A percentile compares a stretch with the other conserved stretches of the same genome.
These are phyloP conservation scores for Cinnamomum micranthum DNA, from an alignment of 164 flowering plant species.

Conservation along the genomic window DNA sequence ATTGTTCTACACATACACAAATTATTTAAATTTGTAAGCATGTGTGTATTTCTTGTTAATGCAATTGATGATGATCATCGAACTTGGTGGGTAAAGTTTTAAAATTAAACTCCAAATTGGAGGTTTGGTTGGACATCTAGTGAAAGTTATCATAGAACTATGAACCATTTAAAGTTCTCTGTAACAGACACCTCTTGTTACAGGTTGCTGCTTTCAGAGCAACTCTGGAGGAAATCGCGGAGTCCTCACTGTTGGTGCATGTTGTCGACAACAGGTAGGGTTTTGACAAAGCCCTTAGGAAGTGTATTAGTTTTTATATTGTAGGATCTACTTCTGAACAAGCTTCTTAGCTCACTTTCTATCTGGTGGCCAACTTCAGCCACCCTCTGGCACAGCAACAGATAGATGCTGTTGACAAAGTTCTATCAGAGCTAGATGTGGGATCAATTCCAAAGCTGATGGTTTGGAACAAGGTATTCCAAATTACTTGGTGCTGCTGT, in stretches of 20 bases:
- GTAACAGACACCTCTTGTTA: constrained; percentile 6
- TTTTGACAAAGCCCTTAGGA: constrained; percentile 7
- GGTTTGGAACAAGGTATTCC: constrained; percentile 90
- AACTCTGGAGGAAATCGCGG: constrained; percentile 91
- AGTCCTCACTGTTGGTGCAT: constrained; percentile 93
- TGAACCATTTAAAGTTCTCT: neutral
- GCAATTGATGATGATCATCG: neutral
- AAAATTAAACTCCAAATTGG: neutral
- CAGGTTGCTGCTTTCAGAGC: constrained; percentile 99
- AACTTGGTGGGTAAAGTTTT: neutral
- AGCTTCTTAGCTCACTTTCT: constrained; percentile 1
- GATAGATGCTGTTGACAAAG: constrained; percentile 81
- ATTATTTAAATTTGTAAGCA: too few relatives aligned
- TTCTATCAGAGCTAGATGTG: constrained; percentile 76
- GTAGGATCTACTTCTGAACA: neutral
- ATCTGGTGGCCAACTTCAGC: constrained; percentile 38
- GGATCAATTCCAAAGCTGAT: constrained; percentile 69
- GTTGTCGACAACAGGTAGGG: constrained; percentile 90
- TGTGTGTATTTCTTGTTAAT: neutral
- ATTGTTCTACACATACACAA: too few relatives aligned
- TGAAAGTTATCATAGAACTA: neutral
- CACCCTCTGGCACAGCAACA: constrained; percentile 88
- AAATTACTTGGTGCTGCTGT: neutral
- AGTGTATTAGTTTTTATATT: neutral
- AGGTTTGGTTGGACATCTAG: neutral